Base-by-base conservation (phyloP, 805 yeast genomes). In the Zygosaccharomyces siamensis region DNA sequence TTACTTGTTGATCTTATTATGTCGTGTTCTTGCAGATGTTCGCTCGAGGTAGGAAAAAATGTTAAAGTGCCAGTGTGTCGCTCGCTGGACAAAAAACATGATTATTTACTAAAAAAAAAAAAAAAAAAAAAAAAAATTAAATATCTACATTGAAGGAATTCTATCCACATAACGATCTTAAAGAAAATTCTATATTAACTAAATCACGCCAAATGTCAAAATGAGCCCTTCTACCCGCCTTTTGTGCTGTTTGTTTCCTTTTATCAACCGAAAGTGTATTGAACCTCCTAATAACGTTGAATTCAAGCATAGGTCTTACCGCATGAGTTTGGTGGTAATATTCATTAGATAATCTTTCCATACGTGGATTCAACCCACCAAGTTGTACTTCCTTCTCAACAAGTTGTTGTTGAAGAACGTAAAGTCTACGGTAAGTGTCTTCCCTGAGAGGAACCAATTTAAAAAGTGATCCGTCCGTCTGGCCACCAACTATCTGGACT, bases 331-430 rank as follows among this genome's bases (percentile, higher is more conserved):
- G 47, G 20, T 62, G 63, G 33, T 62, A 63, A 43, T 56, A 68
- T 24, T 68, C 63, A 50, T 72, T 72, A 7, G 67, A 51, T 21
- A 78, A 64, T 36, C 87, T 68, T 57, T 84, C 84, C 73, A 80
- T 70, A 53, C 78, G 75, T 2, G 96, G 95, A 62, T 92, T 93
- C 55, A 93, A 70, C 0, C 97, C 97, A 44, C 86, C 83, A 49
- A 71, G 67, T 53, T 85, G 89, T 33, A 72, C 73, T 49, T 85
- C 86, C 56, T 86, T 86, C 48, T 90, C 97, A 32, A 77, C 76
- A 44, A 93, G 69, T 58, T 89, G 97, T 66, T 89, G 96, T 62
- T 90, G 97, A 18, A 92, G 71, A 31, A 89, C 83, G 60, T 86
- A 87, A 61, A 93, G 73, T 49, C 95, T 74, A 65, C 97, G 77